Evolutionary conservation across 805 yeast species (phyloP).

Genomic region (Barnettozyma salicaria): DNA sequence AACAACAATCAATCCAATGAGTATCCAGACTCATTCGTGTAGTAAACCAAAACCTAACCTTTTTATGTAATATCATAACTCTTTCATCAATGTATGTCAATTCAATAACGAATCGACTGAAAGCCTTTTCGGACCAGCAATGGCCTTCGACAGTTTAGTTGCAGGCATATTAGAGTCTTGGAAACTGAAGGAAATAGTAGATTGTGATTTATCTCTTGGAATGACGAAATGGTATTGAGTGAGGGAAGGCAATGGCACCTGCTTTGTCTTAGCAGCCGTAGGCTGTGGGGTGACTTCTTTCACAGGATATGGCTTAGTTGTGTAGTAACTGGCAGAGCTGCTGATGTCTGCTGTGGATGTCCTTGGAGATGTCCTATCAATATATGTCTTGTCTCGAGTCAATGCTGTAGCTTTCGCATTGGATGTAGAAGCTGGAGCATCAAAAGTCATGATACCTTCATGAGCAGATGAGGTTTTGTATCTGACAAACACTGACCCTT

Average conservation of each 20-base stretch:
- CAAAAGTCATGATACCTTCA: too few species aligned
- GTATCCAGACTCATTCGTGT: too few species aligned
- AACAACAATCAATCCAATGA: too few species aligned
- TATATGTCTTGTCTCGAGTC: too few species aligned
- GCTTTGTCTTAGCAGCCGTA: background rate
- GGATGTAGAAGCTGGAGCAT: too few species aligned
- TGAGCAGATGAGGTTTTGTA: slow-evolving; percentile 5
- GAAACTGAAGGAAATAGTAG: background rate
- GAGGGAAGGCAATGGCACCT: slow-evolving; percentile 8
- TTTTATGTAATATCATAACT: too few species aligned
- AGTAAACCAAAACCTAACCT: too few species aligned
- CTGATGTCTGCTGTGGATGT: background rate
- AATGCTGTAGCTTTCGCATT: background rate
- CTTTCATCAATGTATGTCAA: too few species aligned
- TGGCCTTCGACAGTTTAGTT: background rate
- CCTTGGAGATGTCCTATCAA: background rate
- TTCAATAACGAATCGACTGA: slow-evolving; percentile 11
- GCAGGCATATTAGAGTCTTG: background rate
- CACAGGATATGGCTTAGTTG: too few species aligned
- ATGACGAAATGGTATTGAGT: slow-evolving; percentile 11
- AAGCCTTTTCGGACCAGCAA: slow-evolving; percentile 2
- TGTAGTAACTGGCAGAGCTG: too few species aligned
- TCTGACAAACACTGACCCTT: slow-evolving; percentile 17
- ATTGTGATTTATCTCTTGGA: slow-evolving; percentile 11
- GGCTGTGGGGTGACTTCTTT: too few species aligned